A percentile compares a stretch with the other conserved stretches of the same genome.
phyloP scores from a whole-genome alignment of 768 basidiomycete species.

The Mycena pura region DNA sequence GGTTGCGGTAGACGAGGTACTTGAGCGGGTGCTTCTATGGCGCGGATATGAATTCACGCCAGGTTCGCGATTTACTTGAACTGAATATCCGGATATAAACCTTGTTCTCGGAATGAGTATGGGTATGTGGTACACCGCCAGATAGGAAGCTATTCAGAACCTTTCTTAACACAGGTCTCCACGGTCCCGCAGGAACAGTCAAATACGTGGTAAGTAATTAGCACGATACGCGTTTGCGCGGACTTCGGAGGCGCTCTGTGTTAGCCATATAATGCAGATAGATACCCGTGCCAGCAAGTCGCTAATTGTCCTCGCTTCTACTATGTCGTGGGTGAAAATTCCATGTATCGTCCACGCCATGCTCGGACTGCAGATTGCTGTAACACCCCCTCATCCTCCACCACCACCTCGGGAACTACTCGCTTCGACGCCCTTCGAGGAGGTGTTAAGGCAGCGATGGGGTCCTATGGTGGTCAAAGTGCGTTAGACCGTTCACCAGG shows the following conservation, averaged over 20 bases:
- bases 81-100: conserved; percentile 30
- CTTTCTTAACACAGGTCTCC: conserved; percentile 11
- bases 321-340: conserved; percentile 45
- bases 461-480: conserved; percentile 46
- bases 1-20: conserved; percentile 13
- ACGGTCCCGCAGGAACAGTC: conserved; percentile 28
- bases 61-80: conserved; percentile 12
- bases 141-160: conserved; percentile 17
- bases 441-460: conserved; percentile 41
- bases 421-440: conserved; percentile 44
- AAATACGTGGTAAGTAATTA: conserved; percentile 12
- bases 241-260: conserved; percentile 24
- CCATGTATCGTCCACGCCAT: conserved; percentile 52
- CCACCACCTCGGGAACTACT: conserved; percentile 40
- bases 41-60: conserved; percentile 24
- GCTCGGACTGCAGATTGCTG: conserved; percentile 49
- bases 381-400: conserved; percentile 55
- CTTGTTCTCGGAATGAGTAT: conserved; percentile 23
- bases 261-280: conserved; percentile 22
- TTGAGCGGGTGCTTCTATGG: conserved; percentile 22
- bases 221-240: conserved; percentile 17
- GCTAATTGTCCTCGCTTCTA: conserved; percentile 16
- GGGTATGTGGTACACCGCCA: conserved; percentile 19
- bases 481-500: not conserved
- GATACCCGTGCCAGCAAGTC: not conserved